Percentiles rank a stretch among this genome's conserved stretches.
phyloP scores from a whole-genome alignment of 352 stramenopile genomes.

The Globisporangium apiculatum region DNA sequence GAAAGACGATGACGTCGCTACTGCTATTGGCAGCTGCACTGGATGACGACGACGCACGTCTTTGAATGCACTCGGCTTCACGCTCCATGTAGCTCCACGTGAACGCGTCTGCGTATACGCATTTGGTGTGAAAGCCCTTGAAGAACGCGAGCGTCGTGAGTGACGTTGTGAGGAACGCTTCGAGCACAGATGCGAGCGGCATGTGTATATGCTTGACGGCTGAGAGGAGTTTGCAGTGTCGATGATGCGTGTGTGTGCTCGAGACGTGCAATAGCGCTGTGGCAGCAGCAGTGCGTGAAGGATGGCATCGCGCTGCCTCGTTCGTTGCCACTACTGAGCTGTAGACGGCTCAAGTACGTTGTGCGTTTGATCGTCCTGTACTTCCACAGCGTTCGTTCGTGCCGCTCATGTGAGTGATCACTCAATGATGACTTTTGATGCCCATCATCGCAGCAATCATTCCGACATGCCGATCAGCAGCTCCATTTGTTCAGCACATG shows the following conservation, averaged over 20 bases:
- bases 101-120: conserved; percentile 34
- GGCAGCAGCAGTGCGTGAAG: background rate
- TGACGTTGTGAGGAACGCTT: conserved; percentile 22
- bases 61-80: conserved; percentile 12
- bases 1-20: conserved; percentile 42
- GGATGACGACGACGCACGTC: no score
- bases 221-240: background rate
- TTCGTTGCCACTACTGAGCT: no score
- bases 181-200: conserved; percentile 16
- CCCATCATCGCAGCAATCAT: no score
- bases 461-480: no score
- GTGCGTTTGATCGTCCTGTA: no score
- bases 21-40: conserved; percentile 8
- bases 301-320: no score
- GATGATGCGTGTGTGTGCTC: background rate
- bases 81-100: conserved; percentile 73
- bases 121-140: conserved; percentile 41
- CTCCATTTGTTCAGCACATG: no score
- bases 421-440: no score
- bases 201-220: conserved; percentile 5
- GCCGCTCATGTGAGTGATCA: no score
- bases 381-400: no score
- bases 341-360: no score
- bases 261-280: background rate
- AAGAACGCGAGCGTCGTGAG: conserved; percentile 47